Evolutionary conservation across 2,329 filamentous ascomycete genomes (phyloP).

Genomic region (Cytospora paraplurivora): DNA sequence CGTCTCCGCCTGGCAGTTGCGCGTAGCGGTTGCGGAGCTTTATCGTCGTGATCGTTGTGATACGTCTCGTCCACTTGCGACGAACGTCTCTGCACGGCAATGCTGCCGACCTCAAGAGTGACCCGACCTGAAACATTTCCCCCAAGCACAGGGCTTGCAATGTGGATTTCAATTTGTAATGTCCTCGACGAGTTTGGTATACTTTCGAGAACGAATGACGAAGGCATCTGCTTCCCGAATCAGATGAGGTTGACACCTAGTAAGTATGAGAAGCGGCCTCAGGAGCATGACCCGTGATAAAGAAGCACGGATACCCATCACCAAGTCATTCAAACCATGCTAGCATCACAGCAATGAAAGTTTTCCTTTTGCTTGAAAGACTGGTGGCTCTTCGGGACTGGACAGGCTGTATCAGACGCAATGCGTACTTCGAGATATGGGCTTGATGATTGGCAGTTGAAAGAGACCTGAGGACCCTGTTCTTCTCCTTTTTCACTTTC

Average conservation of each 20-base stretch:
- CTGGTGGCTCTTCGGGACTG: background rate
- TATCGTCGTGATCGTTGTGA: no score
- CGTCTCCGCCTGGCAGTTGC: no score
- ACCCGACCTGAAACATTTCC: no score
- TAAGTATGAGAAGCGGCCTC: no score
- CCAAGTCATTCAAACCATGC: background rate
- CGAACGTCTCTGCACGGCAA: no score
- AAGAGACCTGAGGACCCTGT: background rate
- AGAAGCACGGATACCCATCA: no score
- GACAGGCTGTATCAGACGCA: background rate
- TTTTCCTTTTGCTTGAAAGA: slow-evolving; percentile 8
- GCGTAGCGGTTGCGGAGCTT: no score
- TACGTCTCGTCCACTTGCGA: no score
- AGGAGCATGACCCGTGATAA: no score
- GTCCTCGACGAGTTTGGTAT: slow-evolving; percentile 7
- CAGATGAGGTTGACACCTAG: background rate
- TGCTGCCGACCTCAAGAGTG: no score
- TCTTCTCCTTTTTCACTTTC: background rate
- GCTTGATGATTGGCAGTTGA: background rate
- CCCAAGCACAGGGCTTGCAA: background rate
- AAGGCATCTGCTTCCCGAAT: slow-evolving; percentile 3
- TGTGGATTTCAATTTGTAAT: background rate
- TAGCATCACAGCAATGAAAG: background rate
- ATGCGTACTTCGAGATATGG: background rate
- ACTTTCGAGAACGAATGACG: background rate